Percentiles rank a stretch among this genome's conserved stretches.
Conservation (phyloP, 805 yeast species). For the Kazachstania bromeliacearum region DNA sequence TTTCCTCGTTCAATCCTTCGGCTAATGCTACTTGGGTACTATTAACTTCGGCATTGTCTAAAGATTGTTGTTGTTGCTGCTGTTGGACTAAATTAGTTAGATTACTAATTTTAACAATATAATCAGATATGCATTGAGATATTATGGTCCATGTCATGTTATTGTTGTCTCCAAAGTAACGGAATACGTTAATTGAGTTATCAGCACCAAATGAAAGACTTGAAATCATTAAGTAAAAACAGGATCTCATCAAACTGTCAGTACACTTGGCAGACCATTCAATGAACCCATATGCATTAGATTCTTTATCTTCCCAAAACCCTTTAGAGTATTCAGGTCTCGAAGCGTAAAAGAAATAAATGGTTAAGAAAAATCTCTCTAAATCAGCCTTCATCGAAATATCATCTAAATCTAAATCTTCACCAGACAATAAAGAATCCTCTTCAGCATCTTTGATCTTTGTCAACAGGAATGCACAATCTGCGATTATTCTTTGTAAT, state of each 20-base stretch:
- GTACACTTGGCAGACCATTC: constrained; percentile 82
- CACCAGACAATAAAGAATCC: constrained; percentile 54
- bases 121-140: constrained; percentile 44
- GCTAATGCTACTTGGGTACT: constrained; percentile 31
- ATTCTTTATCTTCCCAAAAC: constrained; percentile 63
- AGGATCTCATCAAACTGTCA: constrained; percentile 71
- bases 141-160: constrained; percentile 48
- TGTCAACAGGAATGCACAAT: constrained; percentile 58
- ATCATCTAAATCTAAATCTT: constrained; percentile 48
- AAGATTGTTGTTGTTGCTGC: constrained; percentile 19
- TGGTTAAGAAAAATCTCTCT: constrained; percentile 74
- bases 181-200: constrained; percentile 43
- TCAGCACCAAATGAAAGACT: constrained; percentile 57
- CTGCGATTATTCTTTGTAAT: constrained; percentile 46
- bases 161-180: constrained; percentile 35
- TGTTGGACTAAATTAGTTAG: constrained; percentile 24
- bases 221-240: constrained; percentile 70
- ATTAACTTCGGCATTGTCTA: constrained; percentile 23
- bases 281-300: constrained; percentile 68
- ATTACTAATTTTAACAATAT: constrained; percentile 36
- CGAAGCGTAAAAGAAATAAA: constrained; percentile 56
- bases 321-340: constrained; percentile 47
- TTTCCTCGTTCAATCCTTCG: constrained; percentile 69
- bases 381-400: constrained; percentile 70
- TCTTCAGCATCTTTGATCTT: constrained; percentile 66